Base-by-base conservation (phyloP, 2,329 filamentous ascomycete genomes). In the Lachnellula suecica region DNA sequence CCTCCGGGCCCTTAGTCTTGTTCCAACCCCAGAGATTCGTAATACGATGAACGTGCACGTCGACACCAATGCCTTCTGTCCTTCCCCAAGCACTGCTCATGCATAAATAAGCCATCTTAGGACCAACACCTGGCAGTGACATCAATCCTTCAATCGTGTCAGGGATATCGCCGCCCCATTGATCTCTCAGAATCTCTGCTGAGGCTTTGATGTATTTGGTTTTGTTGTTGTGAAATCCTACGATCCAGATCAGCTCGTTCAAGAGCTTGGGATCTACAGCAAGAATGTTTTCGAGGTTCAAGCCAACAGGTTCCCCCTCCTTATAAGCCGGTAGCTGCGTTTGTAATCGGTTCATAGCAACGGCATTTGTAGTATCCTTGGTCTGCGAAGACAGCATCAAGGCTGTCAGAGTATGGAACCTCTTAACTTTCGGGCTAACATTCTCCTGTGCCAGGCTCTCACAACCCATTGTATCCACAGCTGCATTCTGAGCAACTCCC, bases 391-490 rank as follows among this genome's bases (percentile, higher is more conserved):
- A 87, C 47, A 90, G 73, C 87, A 90, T 89, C 53, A 90, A 70
- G 0, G 85, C 78, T 20, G 87, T 75, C 15, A 90, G 74, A 0
- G 84, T 89, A 57, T 89, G 87, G 54, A 87, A 87, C 9, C 87
- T 75, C 62, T 79, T 79, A 53, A 87, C 81, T 49, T 75, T 69
- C 1, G 72, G 71, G 17, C 69, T 68, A 1, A 73, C 74, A 0
- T 64, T 70, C 44, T 78, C 73, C 50, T 82, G 74, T 2, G 88
- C 89, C 9, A 94, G 77, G 7, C 82, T 81, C 71, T 91, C 91
- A 71, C 94, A 99, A 10, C 94, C 94, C 92, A 97, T 97, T 0
- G 93, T 97, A 70, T 99, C 94, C 10, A 99, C 94, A 0, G 93
- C 89, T 1, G 94, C 94, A 80, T 88, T 71, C 74, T 81, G 67